A percentile compares a stretch with the other conserved stretches of the same genome.
phyloP scores from a whole-genome alignment of 2,329 filamentous ascomycete genomes.

The Juglanconis juglandina region DNA sequence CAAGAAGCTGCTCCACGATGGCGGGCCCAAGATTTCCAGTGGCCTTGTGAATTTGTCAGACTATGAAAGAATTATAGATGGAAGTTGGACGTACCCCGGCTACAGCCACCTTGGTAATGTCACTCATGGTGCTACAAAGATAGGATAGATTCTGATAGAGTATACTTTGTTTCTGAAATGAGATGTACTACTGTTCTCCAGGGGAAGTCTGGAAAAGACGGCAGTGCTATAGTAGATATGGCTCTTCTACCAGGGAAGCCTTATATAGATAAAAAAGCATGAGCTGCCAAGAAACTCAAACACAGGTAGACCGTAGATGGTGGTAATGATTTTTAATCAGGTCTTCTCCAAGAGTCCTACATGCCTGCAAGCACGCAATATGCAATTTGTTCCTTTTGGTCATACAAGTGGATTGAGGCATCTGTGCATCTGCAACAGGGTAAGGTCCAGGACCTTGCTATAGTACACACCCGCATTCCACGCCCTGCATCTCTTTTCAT shows the following conservation, averaged over 20 bases:
- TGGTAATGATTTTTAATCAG: neutral
- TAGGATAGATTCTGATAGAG: neutral
- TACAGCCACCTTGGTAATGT: neutral
- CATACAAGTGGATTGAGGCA: too few relatives aligned
- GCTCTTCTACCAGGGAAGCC: too few relatives aligned
- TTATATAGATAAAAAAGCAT: too few relatives aligned
- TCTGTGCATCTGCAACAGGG: neutral
- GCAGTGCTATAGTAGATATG: too few relatives aligned
- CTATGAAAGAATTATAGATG: neutral
- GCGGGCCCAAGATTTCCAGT: conserved; percentile 29
- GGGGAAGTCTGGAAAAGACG: too few relatives aligned
- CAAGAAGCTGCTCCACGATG: conserved; percentile 28
- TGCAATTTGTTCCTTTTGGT: neutral
- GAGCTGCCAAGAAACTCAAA: too few relatives aligned
- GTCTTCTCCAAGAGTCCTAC: neutral
- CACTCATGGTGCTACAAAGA: neutral
- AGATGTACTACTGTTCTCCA: too few relatives aligned
- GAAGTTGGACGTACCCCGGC: neutral
- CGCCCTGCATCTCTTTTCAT: too few relatives aligned
- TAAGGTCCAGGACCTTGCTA: too few relatives aligned
- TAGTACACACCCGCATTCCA: too few relatives aligned
- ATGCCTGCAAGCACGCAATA: neutral
- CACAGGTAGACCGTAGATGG: too few relatives aligned
- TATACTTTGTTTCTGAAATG: neutral
- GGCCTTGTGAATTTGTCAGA: neutral